These are phyloP conservation scores for Dothiorella sarmentorum DNA, from an alignment of 2,329 filamentous ascomycete genomes.

Conservation along the genomic window DNA sequence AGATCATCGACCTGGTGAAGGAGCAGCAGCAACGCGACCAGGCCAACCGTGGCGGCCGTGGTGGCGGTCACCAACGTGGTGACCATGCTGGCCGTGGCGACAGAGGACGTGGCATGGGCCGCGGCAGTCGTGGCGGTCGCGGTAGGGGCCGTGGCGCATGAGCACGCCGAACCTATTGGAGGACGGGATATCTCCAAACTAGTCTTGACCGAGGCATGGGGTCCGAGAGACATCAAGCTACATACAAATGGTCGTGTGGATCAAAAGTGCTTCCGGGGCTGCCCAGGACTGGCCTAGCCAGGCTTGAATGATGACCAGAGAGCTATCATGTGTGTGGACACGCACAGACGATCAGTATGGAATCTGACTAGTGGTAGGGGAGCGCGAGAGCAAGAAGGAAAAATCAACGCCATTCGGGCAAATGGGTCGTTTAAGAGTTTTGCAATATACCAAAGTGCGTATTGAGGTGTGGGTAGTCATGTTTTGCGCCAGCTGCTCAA, in stretches of 20 bases:
- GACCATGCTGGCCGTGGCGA: constrained; percentile 54
- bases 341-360: not conserved
- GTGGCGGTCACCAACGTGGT: constrained; percentile 56
- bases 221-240: not conserved
- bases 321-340: not conserved
- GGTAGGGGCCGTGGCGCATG: constrained; percentile 45
- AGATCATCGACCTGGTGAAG: constrained; percentile 91
- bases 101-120: constrained; percentile 36
- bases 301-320: not conserved
- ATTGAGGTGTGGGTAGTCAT: not conserved
- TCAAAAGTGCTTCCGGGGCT: not conserved
- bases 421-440: not conserved
- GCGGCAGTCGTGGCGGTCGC: constrained; percentile 55
- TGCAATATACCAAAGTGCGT: not conserved
- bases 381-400: not conserved
- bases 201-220: not conserved
- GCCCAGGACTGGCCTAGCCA: not conserved
- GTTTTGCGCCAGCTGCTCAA: not conserved
- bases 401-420: not conserved
- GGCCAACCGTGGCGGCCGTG: constrained; percentile 59
- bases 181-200: not conserved
- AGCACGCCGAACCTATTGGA: not conserved
- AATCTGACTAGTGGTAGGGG: not conserved
- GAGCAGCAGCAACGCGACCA: constrained; percentile 79
- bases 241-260: not conserved